Conservation (phyloP, 108 stramenopile genomes). For the Nitzschia sp. region DNA sequence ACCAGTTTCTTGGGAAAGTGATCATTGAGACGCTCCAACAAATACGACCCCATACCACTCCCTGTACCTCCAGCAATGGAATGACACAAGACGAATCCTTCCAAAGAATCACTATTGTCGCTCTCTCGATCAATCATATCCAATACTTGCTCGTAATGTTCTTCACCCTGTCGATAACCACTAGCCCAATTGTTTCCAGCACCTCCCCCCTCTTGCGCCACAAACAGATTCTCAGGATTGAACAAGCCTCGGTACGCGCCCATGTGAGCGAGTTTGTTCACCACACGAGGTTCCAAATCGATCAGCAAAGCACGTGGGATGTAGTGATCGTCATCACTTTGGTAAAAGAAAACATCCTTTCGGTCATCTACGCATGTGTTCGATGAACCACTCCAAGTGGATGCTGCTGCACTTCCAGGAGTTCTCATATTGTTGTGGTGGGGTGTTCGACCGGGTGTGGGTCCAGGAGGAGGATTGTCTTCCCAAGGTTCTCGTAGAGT, state of each 20-base stretch:
- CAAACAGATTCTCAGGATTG: constrained; percentile 97
- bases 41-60: constrained; percentile 95
- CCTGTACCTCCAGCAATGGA: constrained; percentile 99
- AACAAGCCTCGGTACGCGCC: constrained; percentile 79
- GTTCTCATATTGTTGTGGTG: constrained; percentile 10
- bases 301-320: constrained; percentile 95
- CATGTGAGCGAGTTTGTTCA: constrained; percentile 83
- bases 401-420: constrained; percentile 3
- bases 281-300: constrained; percentile 97
- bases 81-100: constrained; percentile 97
- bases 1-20: constrained; percentile 99
- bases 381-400: background rate
- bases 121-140: constrained; percentile 99
- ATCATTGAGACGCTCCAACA: constrained; percentile 96
- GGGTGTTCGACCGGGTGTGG: background rate
- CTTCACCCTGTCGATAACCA: constrained; percentile 89
- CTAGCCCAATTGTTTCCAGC: constrained; percentile 99
- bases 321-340: constrained; percentile 91
- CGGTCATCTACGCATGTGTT: constrained; percentile 80
- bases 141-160: constrained; percentile 92
- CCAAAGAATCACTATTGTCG: constrained; percentile 95
- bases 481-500: constrained; percentile 61
- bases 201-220: constrained; percentile 95
- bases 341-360: constrained; percentile 99
- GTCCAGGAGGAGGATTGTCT: background rate